phyloP scores from a whole-genome alignment of 164 flowering plant genomes.

The Macadamia tetraphylla region DNA sequence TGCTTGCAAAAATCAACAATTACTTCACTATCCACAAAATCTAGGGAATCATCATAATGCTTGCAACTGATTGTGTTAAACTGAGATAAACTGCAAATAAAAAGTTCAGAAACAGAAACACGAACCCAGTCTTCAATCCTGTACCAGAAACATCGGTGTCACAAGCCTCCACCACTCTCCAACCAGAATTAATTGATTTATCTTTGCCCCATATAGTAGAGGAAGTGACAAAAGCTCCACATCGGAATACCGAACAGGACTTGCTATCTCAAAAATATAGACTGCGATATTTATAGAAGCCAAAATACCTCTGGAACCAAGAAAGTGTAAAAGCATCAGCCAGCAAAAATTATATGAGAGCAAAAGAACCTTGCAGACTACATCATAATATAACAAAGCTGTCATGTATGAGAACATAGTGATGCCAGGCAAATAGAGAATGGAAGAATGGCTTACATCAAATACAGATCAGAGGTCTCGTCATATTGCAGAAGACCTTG shows the following conservation, averaged over 20 bases:
- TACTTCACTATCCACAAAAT: too few relatives aligned
- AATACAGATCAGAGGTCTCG: conserved; percentile 39
- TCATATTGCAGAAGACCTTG: conserved; percentile 19
- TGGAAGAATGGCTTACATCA: conserved; percentile 30
- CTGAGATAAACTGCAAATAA: conserved; percentile 7
- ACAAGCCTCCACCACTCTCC: conserved; percentile 93
- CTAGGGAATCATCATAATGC: not conserved
- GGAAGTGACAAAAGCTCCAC: conserved; percentile 53
- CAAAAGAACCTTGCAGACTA: not conserved
- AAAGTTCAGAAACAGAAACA: conserved; percentile 27
- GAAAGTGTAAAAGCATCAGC: conserved; percentile 9
- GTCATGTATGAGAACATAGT: not conserved
- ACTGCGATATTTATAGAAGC: conserved; percentile 63
- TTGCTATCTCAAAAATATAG: conserved; percentile 63
- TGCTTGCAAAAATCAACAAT: too few relatives aligned
- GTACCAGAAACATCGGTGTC: conserved; percentile 95
- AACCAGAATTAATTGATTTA: conserved; percentile 55
- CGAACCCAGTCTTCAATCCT: conserved; percentile 52
- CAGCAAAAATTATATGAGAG: not conserved
- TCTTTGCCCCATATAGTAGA: conserved; percentile 64
- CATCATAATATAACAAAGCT: not conserved
- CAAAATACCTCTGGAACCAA: conserved; percentile 46
- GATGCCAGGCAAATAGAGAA: not conserved
- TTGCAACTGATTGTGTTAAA: not conserved
- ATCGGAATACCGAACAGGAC: conserved; percentile 47